These are phyloP conservation scores for Aspergillus indologenus DNA, from an alignment of 495 filamentous ascomycete genomes.

Conservation along the genomic window DNA sequence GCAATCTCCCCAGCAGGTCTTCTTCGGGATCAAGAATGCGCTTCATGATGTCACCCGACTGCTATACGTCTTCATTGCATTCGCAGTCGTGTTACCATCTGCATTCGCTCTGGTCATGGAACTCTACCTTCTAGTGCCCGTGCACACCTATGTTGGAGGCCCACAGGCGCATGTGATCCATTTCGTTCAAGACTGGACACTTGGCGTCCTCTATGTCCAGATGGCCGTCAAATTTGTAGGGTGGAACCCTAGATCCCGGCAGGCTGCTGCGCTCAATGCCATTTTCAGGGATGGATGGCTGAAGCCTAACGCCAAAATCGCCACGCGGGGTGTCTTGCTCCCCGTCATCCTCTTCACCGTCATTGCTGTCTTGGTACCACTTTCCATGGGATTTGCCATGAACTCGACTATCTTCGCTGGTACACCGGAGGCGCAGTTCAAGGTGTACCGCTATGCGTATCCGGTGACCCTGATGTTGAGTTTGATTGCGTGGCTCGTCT, in stretches of 20 bases:
- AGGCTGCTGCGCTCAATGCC: conserved; percentile 68
- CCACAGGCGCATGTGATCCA: conserved; percentile 69
- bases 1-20: conserved; percentile 33
- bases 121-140: conserved; percentile 82
- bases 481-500: conserved; percentile 38
- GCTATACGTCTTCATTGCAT: conserved; percentile 67
- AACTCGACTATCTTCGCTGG: conserved; percentile 42
- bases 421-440: conserved; percentile 44
- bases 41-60: conserved; percentile 39
- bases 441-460: conserved; percentile 72
- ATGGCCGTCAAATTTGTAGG: conserved; percentile 72
- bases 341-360: conserved; percentile 60
- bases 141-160: conserved; percentile 72
- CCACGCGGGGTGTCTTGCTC: conserved; percentile 79
- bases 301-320: conserved; percentile 70
- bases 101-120: conserved; percentile 81
- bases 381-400: conserved; percentile 44
- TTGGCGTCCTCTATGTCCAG: conserved; percentile 89
- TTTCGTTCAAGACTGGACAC: conserved; percentile 88
- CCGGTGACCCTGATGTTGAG: conserved; percentile 54
- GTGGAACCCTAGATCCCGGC: conserved; percentile 59
- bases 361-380: conserved; percentile 57
- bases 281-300: conserved; percentile 78
- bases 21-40: conserved; percentile 12
- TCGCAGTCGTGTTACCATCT: conserved; percentile 74